phyloP scores from a whole-genome alignment of 345 rosid genomes.

The Diplotaxis tenuifolia region DNA sequence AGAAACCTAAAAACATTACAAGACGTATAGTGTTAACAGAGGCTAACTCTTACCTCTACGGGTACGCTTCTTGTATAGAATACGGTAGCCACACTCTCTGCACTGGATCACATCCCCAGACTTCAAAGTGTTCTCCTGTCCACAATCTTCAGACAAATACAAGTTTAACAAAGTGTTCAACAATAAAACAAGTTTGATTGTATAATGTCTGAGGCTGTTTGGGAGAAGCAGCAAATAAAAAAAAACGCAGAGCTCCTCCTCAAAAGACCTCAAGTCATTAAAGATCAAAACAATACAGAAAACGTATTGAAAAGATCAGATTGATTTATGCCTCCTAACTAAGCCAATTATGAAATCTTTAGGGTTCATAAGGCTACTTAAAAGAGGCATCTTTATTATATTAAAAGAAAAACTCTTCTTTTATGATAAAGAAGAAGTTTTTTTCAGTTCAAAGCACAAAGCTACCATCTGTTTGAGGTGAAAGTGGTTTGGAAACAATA shows the following conservation, averaged over 20 bases:
- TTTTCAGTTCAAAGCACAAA: no score
- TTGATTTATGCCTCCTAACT: constrained; percentile 21
- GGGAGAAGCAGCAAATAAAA: constrained; percentile 16
- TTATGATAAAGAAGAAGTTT: background rate
- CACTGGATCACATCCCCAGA: constrained; percentile 82
- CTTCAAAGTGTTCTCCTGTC: constrained; percentile 73
- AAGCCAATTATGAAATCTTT: constrained; percentile 25
- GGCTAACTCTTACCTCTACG: constrained; percentile 56
- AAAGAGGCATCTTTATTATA: background rate
- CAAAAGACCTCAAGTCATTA: constrained; percentile 13
- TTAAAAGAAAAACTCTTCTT: no score
- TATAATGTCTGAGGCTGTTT: constrained; percentile 20
- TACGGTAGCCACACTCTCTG: constrained; percentile 91
- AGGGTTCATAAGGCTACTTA: constrained; percentile 20
- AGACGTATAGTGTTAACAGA: background rate
- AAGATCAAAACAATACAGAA: constrained; percentile 16
- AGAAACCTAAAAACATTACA: background rate
- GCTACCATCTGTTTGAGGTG: no score
- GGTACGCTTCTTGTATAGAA: constrained; percentile 88
- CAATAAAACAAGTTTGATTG: background rate
- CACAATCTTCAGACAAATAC: constrained; percentile 61
- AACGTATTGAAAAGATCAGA: background rate
- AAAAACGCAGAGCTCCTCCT: background rate
- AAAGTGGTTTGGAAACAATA: no score
- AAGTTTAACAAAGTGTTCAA: no score